These are phyloP conservation scores for Populus tremula DNA, from an alignment of 345 rosid genomes.

Conservation along the genomic window DNA sequence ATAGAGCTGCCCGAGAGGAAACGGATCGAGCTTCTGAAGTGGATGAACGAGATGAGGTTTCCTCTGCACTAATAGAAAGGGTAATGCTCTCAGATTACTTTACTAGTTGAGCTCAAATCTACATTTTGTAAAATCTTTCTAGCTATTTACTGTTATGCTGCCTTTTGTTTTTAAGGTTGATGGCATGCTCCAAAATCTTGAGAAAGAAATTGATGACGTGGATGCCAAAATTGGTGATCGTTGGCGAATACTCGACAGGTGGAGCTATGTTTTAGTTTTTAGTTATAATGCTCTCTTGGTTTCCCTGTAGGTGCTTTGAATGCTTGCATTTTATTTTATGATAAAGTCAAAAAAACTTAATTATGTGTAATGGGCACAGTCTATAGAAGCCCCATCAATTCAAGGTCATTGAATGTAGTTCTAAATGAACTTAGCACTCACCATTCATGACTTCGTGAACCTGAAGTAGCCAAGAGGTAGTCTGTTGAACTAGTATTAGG, in stretches of 20 bases:
- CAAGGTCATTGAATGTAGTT: too few species aligned
- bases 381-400: too few species aligned
- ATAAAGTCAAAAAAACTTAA: too few species aligned
- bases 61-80: conserved; percentile 74
- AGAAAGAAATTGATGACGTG: conserved; percentile 83
- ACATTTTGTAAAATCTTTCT: background rate
- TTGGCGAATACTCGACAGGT: conserved; percentile 86
- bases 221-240: conserved; percentile 77
- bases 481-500: too few species aligned
- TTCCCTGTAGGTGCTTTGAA: background rate
- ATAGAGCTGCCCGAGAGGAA: conserved; percentile 79
- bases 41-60: conserved; percentile 57
- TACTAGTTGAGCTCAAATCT: background rate
- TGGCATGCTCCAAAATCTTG: conserved; percentile 78
- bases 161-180: conserved; percentile 51
- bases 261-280: background rate
- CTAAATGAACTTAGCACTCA: too few species aligned
- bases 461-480: too few species aligned
- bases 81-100: conserved; percentile 26
- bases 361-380: too few species aligned
- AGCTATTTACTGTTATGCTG: conserved; percentile 11
- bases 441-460: too few species aligned
- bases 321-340: too few species aligned
- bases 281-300: background rate
- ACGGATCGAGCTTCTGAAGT: conserved; percentile 45